These are phyloP conservation scores for Alternaria triticina DNA, from an alignment of 2,329 filamentous ascomycete genomes.

Conservation along the genomic window DNA sequence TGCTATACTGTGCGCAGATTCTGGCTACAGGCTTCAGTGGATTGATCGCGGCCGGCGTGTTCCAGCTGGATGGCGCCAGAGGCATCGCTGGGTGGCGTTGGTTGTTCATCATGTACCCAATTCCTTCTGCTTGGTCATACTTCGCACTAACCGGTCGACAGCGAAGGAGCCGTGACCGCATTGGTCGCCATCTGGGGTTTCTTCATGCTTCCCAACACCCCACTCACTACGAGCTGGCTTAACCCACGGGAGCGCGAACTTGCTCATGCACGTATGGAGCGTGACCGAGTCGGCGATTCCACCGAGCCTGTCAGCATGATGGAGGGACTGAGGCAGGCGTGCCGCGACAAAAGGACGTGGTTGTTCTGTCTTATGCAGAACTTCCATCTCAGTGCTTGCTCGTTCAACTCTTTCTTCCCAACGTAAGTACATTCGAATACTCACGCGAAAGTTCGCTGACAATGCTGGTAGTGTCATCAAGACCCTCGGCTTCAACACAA, in stretches of 20 bases:
- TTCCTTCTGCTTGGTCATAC: not conserved
- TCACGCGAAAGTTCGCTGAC: not conserved
- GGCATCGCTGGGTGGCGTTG: constrained; percentile 49
- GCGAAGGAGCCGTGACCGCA: constrained; percentile 34
- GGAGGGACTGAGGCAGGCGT: constrained; percentile 38
- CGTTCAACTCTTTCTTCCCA: constrained; percentile 44
- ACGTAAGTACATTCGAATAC: constrained; percentile 23
- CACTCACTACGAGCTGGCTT: constrained; percentile 54
- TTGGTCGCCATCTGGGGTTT: constrained; percentile 39
- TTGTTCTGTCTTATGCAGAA: constrained; percentile 44
- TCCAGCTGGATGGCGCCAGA: constrained; percentile 38
- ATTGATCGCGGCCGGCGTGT: constrained; percentile 51
- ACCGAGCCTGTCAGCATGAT: constrained; percentile 30
- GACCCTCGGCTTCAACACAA: constrained; percentile 47
- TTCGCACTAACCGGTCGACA: constrained; percentile 9
- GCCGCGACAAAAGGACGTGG: constrained; percentile 36
- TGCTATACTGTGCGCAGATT: constrained; percentile 50
- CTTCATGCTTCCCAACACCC: constrained; percentile 37
- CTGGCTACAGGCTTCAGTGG: constrained; percentile 53
- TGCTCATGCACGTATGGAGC: constrained; percentile 46
- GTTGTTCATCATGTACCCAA: constrained; percentile 44
- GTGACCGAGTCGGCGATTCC: constrained; percentile 58
- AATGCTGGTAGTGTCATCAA: constrained; percentile 35
- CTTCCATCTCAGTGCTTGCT: constrained; percentile 36
- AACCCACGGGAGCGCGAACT: constrained; percentile 54